Percentiles rank a stretch among this genome's conserved stretches.
These are phyloP conservation scores for Hypoxylon rickii DNA, from an alignment of 495 filamentous ascomycete species.

Conservation along the genomic window DNA sequence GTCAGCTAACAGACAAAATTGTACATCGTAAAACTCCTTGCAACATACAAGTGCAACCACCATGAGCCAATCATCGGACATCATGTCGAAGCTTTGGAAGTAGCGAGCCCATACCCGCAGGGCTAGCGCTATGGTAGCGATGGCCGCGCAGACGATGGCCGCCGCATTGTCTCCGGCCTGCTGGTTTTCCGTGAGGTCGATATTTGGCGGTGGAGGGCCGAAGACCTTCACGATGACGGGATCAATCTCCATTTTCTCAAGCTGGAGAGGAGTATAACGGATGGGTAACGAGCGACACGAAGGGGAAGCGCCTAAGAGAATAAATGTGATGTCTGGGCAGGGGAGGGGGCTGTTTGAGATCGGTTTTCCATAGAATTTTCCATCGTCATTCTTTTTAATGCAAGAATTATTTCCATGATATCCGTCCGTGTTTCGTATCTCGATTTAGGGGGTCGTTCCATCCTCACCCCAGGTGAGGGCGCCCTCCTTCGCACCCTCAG, in stretches of 20 bases:
- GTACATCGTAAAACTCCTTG: not conserved
- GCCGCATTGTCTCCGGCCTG: conserved; percentile 34
- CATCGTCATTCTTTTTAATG: conserved; percentile 4
- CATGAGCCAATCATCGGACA: conserved; percentile 45
- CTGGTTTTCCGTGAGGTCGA: conserved; percentile 36
- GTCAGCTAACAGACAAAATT: conserved; percentile 10
- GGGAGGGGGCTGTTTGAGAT: not conserved
- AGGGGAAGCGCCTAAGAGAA: conserved; percentile 6
- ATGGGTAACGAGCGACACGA: conserved; percentile 5
- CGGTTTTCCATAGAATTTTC: not conserved
- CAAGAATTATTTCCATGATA: not conserved
- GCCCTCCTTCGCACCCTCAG: not conserved
- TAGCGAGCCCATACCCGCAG: conserved; percentile 41
- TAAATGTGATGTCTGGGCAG: not conserved
- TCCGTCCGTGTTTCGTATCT: conserved; percentile 3
- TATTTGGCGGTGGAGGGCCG: conserved; percentile 32
- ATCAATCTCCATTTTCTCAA: conserved; percentile 20
- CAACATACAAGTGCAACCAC: conserved; percentile 38
- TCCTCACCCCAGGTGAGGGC: conserved; percentile 1
- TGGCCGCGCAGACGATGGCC: conserved; percentile 16
- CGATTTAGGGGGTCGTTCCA: conserved; percentile 3
- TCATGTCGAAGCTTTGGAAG: conserved; percentile 33
- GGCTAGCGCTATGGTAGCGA: conserved; percentile 40
- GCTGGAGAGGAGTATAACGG: conserved; percentile 6
- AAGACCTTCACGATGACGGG: conserved; percentile 23